Conservation (phyloP, 2,329 filamentous ascomycete genomes). For the Bipolaris zeicola region DNA sequence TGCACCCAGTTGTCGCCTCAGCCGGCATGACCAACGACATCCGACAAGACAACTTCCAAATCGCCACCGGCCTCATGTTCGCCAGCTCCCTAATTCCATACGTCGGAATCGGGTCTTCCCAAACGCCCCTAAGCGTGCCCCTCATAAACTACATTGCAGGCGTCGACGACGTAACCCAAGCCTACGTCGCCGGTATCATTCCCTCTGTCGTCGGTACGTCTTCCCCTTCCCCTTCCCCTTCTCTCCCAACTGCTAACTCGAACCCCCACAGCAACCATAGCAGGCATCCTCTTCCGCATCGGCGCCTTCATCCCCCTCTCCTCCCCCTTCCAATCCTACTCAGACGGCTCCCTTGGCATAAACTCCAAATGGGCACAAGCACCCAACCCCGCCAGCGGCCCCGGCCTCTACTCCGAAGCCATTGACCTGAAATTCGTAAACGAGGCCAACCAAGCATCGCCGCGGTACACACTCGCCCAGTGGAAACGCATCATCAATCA, state of each 20-base stretch:
- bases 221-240: too few relatives aligned
- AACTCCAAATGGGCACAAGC: slow-evolving; percentile 14
- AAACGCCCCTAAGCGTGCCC: slow-evolving; percentile 11
- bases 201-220: slow-evolving; percentile 10
- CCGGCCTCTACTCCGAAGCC: slow-evolving; percentile 15
- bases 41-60: slow-evolving; percentile 9
- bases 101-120: not conserved
- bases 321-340: slow-evolving; percentile 4
- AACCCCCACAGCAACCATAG: not conserved
- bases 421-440: slow-evolving; percentile 15
- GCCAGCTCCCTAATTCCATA: slow-evolving; percentile 12
- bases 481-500: slow-evolving; percentile 17
- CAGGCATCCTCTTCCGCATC: slow-evolving; percentile 8
- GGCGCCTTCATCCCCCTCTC: slow-evolving; percentile 13
- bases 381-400: slow-evolving; percentile 10
- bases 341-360: slow-evolving; percentile 6
- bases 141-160: slow-evolving; percentile 9
- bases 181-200: slow-evolving; percentile 5
- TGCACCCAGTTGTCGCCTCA: slow-evolving; percentile 12
- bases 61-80: slow-evolving; percentile 7
- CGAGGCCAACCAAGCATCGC: not conserved
- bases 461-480: slow-evolving; percentile 5
- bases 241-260: too few relatives aligned
- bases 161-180: slow-evolving; percentile 5
- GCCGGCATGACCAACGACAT: slow-evolving; percentile 8